A percentile compares a stretch with the other conserved stretches of the same genome.
These are phyloP conservation scores for Ceratobasidium sp. DNA, from an alignment of 1,284 basidiomycete genomes.

Conservation along the genomic window DNA sequence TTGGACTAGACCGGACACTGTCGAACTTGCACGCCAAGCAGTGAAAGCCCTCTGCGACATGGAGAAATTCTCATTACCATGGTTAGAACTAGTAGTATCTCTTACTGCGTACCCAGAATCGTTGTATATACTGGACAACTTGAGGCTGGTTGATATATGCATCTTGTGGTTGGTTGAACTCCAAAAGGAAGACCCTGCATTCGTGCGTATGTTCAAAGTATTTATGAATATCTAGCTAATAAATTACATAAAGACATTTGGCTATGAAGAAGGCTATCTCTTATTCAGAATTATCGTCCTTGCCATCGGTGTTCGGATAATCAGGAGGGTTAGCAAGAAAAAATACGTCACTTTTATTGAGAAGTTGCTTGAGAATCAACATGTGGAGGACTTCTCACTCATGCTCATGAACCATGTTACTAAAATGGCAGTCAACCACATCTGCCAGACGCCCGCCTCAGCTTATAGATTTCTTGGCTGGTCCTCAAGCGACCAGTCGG, in stretches of 20 bases:
- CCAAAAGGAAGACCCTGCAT: neutral
- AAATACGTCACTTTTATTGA: neutral
- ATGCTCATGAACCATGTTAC: neutral
- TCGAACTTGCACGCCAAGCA: neutral
- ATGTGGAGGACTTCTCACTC: neutral
- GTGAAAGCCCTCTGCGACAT: neutral
- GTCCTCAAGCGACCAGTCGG: neutral
- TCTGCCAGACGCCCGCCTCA: neutral
- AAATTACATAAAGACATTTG: neutral
- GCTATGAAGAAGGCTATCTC: constrained; percentile 6
- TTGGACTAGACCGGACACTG: neutral
- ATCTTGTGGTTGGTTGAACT: neutral
- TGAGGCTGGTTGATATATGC: neutral
- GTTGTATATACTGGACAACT: neutral
- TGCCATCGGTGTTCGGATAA: neutral
- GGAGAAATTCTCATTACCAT: neutral
- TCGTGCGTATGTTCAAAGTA: neutral
- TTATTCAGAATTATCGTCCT: neutral
- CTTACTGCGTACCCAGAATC: neutral
- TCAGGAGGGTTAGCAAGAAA: neutral
- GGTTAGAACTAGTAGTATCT: neutral
- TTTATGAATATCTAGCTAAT: neutral
- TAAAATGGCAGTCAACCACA: no score
- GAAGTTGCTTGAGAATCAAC: neutral
- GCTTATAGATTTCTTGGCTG: neutral